Conservation (phyloP, 371 early-diverging fungal genomes). For the Saksenaea oblongispora region DNA sequence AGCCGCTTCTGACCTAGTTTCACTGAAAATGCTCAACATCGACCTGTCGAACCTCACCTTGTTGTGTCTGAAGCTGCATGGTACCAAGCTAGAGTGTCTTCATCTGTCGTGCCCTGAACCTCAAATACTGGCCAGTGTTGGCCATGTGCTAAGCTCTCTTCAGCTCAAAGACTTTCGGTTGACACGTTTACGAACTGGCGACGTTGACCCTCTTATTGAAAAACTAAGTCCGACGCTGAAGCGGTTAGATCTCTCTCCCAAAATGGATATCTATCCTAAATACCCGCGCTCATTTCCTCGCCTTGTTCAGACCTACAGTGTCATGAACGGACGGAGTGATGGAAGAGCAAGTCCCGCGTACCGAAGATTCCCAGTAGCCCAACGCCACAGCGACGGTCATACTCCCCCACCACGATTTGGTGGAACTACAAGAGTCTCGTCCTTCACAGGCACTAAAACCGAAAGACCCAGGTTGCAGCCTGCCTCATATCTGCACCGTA, state of each 20-base stretch:
- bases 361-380: not conserved
- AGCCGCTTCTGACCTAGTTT: slow-evolving; percentile 16
- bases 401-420: not conserved
- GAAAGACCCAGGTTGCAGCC: not conserved
- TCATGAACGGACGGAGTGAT: not conserved
- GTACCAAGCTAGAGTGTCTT: slow-evolving; percentile 22
- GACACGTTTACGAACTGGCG: slow-evolving; percentile 32
- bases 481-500: slow-evolving; percentile 1
- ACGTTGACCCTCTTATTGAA: slow-evolving; percentile 23
- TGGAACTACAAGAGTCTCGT: not conserved
- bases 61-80: slow-evolving; percentile 23
- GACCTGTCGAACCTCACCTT: slow-evolving; percentile 31
- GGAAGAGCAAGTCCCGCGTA: not conserved
- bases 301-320: not conserved
- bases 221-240: slow-evolving; percentile 15
- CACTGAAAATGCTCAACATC: slow-evolving; percentile 46
- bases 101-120: slow-evolving; percentile 38
- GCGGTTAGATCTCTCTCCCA: slow-evolving; percentile 28
- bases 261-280: slow-evolving; percentile 32
- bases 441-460: not conserved
- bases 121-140: slow-evolving; percentile 14
- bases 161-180: slow-evolving; percentile 36
- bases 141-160: slow-evolving; percentile 18
- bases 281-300: slow-evolving; percentile 1
- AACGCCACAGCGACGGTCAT: not conserved